Conservation (phyloP, 2,329 filamentous ascomycete species). For the Monascus ruber region DNA sequence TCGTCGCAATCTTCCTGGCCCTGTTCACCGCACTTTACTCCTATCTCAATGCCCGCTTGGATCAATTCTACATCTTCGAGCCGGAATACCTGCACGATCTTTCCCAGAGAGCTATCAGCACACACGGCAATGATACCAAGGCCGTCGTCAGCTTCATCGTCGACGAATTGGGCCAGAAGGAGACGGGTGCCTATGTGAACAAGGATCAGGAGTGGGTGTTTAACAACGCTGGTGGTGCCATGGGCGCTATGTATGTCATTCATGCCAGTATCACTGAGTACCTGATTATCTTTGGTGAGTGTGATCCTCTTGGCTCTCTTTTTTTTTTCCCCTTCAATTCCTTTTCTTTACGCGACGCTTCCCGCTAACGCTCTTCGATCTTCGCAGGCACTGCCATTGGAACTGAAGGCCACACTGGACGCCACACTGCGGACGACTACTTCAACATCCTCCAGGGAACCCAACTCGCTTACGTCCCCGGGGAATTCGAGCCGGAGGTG, state of each 20-base stretch:
- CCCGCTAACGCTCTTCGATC: not conserved
- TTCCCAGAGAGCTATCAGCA: slow-evolving; percentile 51
- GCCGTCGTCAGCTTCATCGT: slow-evolving; percentile 60
- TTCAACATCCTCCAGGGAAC: slow-evolving; percentile 64
- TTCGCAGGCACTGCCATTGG: slow-evolving; percentile 38
- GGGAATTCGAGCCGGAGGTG: slow-evolving; percentile 25
- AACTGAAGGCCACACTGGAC: slow-evolving; percentile 78
- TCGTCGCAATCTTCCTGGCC: slow-evolving; percentile 24
- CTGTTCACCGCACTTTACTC: slow-evolving; percentile 25
- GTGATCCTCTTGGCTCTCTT: not conserved
- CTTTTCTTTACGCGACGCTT: too few species aligned
- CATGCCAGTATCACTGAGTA: slow-evolving; percentile 88
- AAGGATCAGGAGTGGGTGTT: slow-evolving; percentile 74
- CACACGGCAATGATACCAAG: slow-evolving; percentile 64
- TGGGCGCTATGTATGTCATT: slow-evolving; percentile 85
- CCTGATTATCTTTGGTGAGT: slow-evolving; percentile 67
- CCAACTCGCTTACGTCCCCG: slow-evolving; percentile 28
- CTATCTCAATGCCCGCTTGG: slow-evolving; percentile 26
- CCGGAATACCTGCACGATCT: slow-evolving; percentile 57
- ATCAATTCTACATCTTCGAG: slow-evolving; percentile 62
- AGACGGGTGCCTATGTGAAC: slow-evolving; percentile 46
- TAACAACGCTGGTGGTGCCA: slow-evolving; percentile 83
- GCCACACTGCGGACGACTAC: slow-evolving; percentile 88
- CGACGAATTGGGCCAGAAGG: slow-evolving; percentile 48
- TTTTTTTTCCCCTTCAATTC: not conserved